These are phyloP conservation scores for Aeschynomene evenia DNA, from an alignment of 306 rosid genomes.

Conservation along the genomic window DNA sequence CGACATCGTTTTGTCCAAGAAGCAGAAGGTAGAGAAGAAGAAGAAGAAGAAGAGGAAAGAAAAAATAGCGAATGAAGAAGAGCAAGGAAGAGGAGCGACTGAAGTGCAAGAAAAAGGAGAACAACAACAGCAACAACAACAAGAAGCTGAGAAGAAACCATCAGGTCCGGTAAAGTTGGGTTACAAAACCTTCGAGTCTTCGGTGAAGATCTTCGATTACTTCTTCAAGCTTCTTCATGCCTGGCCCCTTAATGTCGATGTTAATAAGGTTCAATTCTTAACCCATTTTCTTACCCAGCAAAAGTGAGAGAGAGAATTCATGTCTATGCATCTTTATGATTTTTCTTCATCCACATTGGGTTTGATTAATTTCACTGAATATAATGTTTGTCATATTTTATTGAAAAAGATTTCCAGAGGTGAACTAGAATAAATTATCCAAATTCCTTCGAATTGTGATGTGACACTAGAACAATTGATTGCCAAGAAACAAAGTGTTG, in stretches of 20 bases:
- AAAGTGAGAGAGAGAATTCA: background rate
- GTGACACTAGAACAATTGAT: background rate
- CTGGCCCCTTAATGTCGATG: conserved; percentile 64
- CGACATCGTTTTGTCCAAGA: conserved; percentile 17
- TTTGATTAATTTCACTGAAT: background rate
- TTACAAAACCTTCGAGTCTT: conserved; percentile 47
- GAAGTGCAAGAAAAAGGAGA: conserved; percentile 31
- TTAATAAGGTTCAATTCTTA: conserved; percentile 58
- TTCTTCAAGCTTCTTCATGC: conserved; percentile 61
- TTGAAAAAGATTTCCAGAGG: background rate
- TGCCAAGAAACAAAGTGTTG: background rate
- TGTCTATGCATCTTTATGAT: background rate
- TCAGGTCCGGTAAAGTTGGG: conserved; percentile 42
- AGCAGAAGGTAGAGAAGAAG: conserved; percentile 28
- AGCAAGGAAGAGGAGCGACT: conserved; percentile 30
- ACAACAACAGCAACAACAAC: conserved; percentile 29
- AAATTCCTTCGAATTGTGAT: background rate
- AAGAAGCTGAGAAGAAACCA: conserved; percentile 21
- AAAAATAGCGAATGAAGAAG: conserved; percentile 2
- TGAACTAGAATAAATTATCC: background rate
- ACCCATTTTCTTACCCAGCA: background rate
- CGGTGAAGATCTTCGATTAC: conserved; percentile 64
- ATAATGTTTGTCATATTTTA: background rate
- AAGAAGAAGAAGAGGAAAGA: conserved; percentile 34
- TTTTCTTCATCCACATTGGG: background rate